Percentiles rank a stretch among this genome's conserved stretches.
These are phyloP conservation scores for Trypanosoma vivax DNA, from an alignment of 208 protist genomes.

Conservation along the genomic window DNA sequence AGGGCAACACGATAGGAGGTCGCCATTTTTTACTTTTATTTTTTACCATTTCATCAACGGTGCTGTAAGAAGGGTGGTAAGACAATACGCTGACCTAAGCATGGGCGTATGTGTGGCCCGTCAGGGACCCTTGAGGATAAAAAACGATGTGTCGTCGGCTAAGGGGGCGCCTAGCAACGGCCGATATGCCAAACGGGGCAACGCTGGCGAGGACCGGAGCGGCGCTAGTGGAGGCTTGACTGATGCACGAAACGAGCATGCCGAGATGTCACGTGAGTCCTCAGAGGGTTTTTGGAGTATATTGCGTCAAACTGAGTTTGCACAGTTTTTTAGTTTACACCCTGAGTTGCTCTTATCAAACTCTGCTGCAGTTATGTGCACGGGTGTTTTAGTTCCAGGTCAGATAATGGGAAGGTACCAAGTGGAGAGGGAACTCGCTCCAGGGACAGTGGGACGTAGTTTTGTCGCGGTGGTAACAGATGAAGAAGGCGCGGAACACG, in stretches of 20 bases:
- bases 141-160: too few relatives aligned
- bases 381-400: slow-evolving; percentile 48
- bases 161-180: too few relatives aligned
- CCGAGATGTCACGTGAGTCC: slow-evolving; percentile 23
- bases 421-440: slow-evolving; percentile 35
- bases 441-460: slow-evolving; percentile 66
- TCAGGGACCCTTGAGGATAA: too few relatives aligned
- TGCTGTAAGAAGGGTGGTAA: too few relatives aligned
- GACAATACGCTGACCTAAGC: too few relatives aligned
- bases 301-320: slow-evolving; percentile 40
- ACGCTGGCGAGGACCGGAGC: too few relatives aligned
- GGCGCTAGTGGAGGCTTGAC: too few relatives aligned
- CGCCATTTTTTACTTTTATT: too few relatives aligned
- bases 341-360: slow-evolving; percentile 77
- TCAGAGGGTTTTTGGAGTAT: slow-evolving; percentile 32
- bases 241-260: neutral
- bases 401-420: slow-evolving; percentile 49
- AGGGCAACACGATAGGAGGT: too few relatives aligned
- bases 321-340: slow-evolving; percentile 52
- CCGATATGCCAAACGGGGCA: too few relatives aligned
- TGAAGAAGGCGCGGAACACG: neutral
- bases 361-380: slow-evolving; percentile 57
- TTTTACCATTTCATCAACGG: too few relatives aligned
- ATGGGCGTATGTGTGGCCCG: too few relatives aligned
- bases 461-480: slow-evolving; percentile 10